These are phyloP conservation scores for Leucosporidium creatinivorum DNA, from an alignment of 768 basidiomycete genomes.

Conservation along the genomic window DNA sequence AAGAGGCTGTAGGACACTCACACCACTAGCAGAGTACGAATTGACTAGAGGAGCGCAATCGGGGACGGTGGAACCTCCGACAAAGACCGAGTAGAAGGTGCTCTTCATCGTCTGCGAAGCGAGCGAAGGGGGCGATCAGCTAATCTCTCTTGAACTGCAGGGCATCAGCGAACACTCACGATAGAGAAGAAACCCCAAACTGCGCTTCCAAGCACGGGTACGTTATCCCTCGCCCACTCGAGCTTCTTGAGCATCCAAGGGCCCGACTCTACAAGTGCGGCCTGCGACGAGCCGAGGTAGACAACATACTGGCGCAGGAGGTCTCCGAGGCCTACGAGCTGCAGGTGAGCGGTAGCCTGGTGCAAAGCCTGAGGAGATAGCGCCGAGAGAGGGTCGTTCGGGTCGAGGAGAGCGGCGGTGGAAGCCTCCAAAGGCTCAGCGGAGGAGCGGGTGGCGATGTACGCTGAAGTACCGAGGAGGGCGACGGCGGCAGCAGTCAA, in stretches of 20 bases:
- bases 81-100: constrained; percentile 35
- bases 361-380: constrained; percentile 14
- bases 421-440: neutral
- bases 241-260: constrained; percentile 29
- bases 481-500: too few relatives aligned
- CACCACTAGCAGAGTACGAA: constrained; percentile 13
- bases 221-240: constrained; percentile 25
- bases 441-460: neutral
- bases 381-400: constrained; percentile 25
- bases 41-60: constrained; percentile 15
- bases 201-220: constrained; percentile 24
- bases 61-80: constrained; percentile 28
- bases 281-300: constrained; percentile 21
- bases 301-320: constrained; percentile 32
- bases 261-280: constrained; percentile 19
- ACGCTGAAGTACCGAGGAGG: too few relatives aligned
- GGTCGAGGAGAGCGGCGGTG: neutral
- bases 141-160: too few relatives aligned
- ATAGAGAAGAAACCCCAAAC: constrained; percentile 24
- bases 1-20: neutral
- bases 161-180: constrained; percentile 3
- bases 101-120: constrained; percentile 27
- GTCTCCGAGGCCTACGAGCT: neutral
- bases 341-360: constrained; percentile 22
- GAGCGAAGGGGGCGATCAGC: neutral